A percentile compares a stretch with the other conserved stretches of the same genome.
Conservation (phyloP, 2,329 filamentous ascomycete species). For the Aspergillus eucalypticola region DNA sequence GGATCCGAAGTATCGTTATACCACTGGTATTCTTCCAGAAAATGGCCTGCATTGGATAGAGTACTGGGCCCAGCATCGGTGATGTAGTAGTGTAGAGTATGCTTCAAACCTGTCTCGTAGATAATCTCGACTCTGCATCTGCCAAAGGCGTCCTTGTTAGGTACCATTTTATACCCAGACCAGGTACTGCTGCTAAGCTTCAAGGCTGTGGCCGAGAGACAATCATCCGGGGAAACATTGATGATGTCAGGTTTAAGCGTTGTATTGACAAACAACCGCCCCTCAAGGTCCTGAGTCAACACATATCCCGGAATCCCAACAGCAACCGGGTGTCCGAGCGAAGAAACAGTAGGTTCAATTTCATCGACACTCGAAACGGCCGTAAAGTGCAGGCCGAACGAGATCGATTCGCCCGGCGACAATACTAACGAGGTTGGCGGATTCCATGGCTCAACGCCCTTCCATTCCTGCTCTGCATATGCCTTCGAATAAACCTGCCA, state of each 20-base stretch:
- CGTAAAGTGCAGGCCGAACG: conserved; percentile 56
- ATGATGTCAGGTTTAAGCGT: not conserved
- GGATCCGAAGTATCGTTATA: conserved; percentile 55
- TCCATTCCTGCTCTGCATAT: conserved; percentile 60
- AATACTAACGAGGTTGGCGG: conserved; percentile 50
- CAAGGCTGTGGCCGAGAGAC: not conserved
- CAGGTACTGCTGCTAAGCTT: not conserved
- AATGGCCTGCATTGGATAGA: conserved; percentile 52
- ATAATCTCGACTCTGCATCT: conserved; percentile 50
- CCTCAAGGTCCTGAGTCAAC: conserved; percentile 50
- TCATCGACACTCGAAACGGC: conserved; percentile 44
- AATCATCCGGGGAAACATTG: not conserved
- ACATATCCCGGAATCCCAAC: conserved; percentile 50
- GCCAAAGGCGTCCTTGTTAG: conserved; percentile 51
- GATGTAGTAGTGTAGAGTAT: conserved; percentile 60
- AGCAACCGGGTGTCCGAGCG: conserved; percentile 40
- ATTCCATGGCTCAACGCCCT: conserved; percentile 56
- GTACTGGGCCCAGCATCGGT: conserved; percentile 50
- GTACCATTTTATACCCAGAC: conserved; percentile 41
- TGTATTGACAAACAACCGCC: conserved; percentile 46
- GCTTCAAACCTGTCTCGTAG: conserved; percentile 51
- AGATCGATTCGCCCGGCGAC: conserved; percentile 47
- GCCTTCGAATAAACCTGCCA: conserved; percentile 59
- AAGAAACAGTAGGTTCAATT: conserved; percentile 49
- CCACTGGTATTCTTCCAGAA: conserved; percentile 57